These are phyloP conservation scores for Phytophthora sojae DNA, from an alignment of 352 stramenopile genomes.

Conservation along the genomic window DNA sequence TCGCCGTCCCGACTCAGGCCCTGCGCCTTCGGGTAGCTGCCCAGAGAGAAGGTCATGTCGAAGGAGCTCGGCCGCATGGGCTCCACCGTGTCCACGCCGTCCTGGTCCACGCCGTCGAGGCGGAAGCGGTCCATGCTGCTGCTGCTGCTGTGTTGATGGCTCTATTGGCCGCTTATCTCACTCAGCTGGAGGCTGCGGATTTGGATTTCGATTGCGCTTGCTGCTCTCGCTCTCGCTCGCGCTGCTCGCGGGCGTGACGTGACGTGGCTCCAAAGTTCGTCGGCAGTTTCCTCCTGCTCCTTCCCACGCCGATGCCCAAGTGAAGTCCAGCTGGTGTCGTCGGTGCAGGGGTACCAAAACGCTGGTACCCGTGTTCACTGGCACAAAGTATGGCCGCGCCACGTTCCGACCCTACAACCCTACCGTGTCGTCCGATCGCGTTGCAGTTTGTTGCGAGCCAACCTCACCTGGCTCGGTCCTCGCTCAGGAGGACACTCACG, in stretches of 20 bases:
- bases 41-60: conserved; percentile 88
- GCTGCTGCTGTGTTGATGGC: background rate
- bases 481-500: background rate
- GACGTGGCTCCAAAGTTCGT: background rate
- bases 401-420: conserved; percentile 31
- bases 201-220: background rate
- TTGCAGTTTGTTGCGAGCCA: conserved; percentile 20
- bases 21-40: conserved; percentile 47
- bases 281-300: conserved; percentile 23
- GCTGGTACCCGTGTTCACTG: conserved; percentile 14
- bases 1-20: conserved; percentile 39
- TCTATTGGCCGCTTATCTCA: background rate
- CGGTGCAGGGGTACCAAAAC: conserved; percentile 1
- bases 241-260: conserved; percentile 3
- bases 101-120: conserved; percentile 79
- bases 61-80: conserved; percentile 89
- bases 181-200: conserved; percentile 4
- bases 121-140: conserved; percentile 84
- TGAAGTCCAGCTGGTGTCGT: conserved; percentile 30
- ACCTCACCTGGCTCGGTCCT: conserved; percentile 1
- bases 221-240: background rate
- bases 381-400: conserved; percentile 28
- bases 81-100: conserved; percentile 82
- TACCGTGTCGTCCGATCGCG: conserved; percentile 35
- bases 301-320: background rate